Evolutionary conservation across 2,329 filamentous ascomycete genomes (phyloP).

Genomic region (Stagonosporopsis chrysanthemi): DNA sequence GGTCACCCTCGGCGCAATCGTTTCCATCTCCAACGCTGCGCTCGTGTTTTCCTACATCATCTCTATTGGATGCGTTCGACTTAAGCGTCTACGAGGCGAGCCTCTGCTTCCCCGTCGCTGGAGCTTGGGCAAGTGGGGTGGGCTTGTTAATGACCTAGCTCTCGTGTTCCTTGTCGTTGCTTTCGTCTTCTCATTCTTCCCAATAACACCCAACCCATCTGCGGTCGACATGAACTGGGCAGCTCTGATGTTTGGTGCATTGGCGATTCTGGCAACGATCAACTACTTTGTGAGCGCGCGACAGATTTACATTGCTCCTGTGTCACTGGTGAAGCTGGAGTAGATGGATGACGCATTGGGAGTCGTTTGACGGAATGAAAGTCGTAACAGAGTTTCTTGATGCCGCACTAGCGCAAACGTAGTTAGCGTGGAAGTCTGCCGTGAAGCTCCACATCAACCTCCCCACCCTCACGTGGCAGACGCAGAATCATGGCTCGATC

Average conservation of each 20-base stretch:
- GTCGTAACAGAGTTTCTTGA: too few relatives aligned
- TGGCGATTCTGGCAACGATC: conserved; percentile 21
- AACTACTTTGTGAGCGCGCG: conserved; percentile 26
- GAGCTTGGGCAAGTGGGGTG: conserved; percentile 49
- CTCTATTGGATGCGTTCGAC: conserved; percentile 41
- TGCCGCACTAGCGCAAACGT: not conserved
- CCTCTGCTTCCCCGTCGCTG: conserved; percentile 42
- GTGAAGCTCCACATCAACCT: conserved; percentile 1
- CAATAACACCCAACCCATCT: conserved; percentile 28
- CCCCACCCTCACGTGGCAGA: not conserved
- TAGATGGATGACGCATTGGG: not conserved
- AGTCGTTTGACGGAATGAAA: too few relatives aligned
- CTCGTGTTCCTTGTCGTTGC: conserved; percentile 45
- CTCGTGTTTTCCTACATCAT: conserved; percentile 45
- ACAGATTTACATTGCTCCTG: conserved; percentile 23
- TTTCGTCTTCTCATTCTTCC: conserved; percentile 55
- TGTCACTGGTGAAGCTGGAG: conserved; percentile 23
- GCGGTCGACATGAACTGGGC: conserved; percentile 57
- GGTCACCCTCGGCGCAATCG: conserved; percentile 52
- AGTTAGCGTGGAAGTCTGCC: not conserved
- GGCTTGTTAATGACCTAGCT: conserved; percentile 47
- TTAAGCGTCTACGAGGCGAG: conserved; percentile 35
- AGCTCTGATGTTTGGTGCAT: conserved; percentile 51
- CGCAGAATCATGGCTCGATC: not conserved
- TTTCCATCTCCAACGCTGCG: conserved; percentile 43